Conservation (phyloP, 2,329 filamentous ascomycete species). For the Aspergillaceae sp. region DNA sequence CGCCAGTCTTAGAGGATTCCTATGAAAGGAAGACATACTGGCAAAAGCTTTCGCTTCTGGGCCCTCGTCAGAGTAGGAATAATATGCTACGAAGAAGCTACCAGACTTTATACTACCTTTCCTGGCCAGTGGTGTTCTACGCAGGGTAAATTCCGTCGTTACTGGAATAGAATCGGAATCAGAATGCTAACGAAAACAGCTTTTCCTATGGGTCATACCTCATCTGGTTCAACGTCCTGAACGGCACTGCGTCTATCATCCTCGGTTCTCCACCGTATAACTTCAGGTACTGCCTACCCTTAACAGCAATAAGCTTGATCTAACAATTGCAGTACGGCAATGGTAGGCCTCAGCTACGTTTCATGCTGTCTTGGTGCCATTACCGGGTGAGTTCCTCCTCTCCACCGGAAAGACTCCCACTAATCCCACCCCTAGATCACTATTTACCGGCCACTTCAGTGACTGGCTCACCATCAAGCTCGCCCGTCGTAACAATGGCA, state of each 20-base stretch:
- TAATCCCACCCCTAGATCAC: conserved; percentile 15
- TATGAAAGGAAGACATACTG: conserved; percentile 25
- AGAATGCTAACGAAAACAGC: conserved; percentile 10
- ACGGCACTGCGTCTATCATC: conserved; percentile 32
- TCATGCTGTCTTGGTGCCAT: conserved; percentile 27
- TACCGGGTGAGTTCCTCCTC: conserved; percentile 16
- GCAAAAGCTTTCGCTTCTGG: conserved; percentile 25
- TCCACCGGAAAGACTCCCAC: not conserved
- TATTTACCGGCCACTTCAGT: conserved; percentile 33
- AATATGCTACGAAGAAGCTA: conserved; percentile 25
- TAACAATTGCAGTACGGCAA: conserved; percentile 24
- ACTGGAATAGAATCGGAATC: not conserved
- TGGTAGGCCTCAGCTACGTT: conserved; percentile 33
- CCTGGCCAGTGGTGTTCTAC: conserved; percentile 34
- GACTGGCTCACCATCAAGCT: conserved; percentile 32
- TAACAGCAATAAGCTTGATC: not conserved
- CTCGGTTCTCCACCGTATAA: conserved; percentile 28
- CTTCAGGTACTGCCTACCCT: conserved; percentile 19
- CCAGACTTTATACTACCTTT: conserved; percentile 27
- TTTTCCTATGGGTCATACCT: conserved; percentile 34
- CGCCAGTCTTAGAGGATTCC: conserved; percentile 10
- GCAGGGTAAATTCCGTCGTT: conserved; percentile 18
- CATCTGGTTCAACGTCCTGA: conserved; percentile 34
- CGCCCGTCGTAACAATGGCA: conserved; percentile 32
- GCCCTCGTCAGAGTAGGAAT: conserved; percentile 19